These are phyloP conservation scores for Clarireedia hainanense DNA, from an alignment of 2,329 filamentous ascomycete genomes.

Conservation along the genomic window DNA sequence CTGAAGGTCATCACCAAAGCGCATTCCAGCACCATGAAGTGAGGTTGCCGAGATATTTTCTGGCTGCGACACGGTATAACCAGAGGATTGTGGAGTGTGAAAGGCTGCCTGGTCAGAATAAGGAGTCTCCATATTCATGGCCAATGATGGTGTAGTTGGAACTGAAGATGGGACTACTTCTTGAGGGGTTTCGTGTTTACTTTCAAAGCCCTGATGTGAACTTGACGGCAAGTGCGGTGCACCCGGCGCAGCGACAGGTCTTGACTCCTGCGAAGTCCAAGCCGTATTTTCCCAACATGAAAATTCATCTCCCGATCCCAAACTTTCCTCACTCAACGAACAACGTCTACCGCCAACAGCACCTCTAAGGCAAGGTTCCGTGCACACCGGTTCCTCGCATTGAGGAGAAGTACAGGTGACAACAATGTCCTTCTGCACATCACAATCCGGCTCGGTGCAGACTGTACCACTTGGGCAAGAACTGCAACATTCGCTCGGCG, in stretches of 20 bases:
- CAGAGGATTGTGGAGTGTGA: background rate
- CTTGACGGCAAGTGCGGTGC: background rate
- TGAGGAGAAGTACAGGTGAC: conserved; percentile 16
- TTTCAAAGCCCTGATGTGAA: background rate
- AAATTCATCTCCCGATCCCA: conserved; percentile 1
- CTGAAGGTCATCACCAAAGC: conserved; percentile 11
- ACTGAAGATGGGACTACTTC: conserved; percentile 4
- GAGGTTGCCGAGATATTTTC: background rate
- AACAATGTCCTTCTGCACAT: conserved; percentile 8
- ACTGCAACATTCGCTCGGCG: conserved; percentile 24
- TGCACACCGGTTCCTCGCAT: conserved; percentile 19
- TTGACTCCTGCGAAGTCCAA: conserved; percentile 10
- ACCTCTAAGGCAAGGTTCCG: conserved; percentile 14
- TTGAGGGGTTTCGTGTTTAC: background rate
- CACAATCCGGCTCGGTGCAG: conserved; percentile 22
- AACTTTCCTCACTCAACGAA: conserved; percentile 2
- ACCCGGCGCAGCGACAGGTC: background rate
- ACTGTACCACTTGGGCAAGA: conserved; percentile 20
- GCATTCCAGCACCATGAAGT: conserved; percentile 13
- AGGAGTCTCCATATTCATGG: conserved; percentile 7
- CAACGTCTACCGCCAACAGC: conserved; percentile 11
- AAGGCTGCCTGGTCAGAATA: background rate
- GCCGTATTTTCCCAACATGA: conserved; percentile 6
- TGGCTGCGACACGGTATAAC: background rate
- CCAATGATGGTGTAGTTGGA: conserved; percentile 19